Evolutionary conservation across 1,284 basidiomycete species (phyloP).

Genomic region (Cystobasidiaceae sp.): DNA sequence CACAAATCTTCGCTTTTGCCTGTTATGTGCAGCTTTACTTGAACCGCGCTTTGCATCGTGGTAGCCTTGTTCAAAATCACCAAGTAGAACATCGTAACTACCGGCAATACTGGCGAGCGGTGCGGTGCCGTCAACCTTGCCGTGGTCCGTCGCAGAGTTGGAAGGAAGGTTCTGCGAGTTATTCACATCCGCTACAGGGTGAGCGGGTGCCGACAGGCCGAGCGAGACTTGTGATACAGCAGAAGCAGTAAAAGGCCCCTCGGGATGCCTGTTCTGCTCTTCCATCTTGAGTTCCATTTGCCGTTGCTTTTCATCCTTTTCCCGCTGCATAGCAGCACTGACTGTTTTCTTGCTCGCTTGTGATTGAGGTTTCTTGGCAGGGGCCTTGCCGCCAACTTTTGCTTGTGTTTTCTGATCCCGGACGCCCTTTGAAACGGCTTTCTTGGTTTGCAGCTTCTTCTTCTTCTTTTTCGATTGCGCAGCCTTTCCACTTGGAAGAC

Average conservation of each 20-base stretch:
- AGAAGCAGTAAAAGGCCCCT: constrained; percentile 20
- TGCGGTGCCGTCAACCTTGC: constrained; percentile 3
- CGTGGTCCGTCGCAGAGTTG: constrained; percentile 2
- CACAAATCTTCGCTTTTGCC: constrained; percentile 2
- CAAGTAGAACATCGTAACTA: constrained; percentile 14
- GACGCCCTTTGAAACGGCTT: neutral
- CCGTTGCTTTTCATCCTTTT: constrained; percentile 10
- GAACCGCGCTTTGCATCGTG: neutral
- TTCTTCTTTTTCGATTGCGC: neutral
- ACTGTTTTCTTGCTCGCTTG: neutral
- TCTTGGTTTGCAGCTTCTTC: neutral
- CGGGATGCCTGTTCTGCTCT: constrained; percentile 14
- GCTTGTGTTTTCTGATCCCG: neutral
- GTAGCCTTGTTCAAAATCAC: constrained; percentile 20
- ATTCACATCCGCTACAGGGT: neutral
- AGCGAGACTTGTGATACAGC: neutral
- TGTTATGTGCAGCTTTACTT: neutral
- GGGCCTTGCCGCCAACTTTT: neutral
- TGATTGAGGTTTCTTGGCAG: neutral
- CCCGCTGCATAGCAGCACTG: neutral
- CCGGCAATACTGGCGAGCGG: constrained; percentile 13
- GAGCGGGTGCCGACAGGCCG: constrained; percentile 1
- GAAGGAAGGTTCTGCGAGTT: neutral
- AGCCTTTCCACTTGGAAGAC: neutral
- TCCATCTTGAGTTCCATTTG: neutral